Evolutionary conservation across 441 rosid species (phyloP).

Genomic region (Daphne laureola): DNA sequence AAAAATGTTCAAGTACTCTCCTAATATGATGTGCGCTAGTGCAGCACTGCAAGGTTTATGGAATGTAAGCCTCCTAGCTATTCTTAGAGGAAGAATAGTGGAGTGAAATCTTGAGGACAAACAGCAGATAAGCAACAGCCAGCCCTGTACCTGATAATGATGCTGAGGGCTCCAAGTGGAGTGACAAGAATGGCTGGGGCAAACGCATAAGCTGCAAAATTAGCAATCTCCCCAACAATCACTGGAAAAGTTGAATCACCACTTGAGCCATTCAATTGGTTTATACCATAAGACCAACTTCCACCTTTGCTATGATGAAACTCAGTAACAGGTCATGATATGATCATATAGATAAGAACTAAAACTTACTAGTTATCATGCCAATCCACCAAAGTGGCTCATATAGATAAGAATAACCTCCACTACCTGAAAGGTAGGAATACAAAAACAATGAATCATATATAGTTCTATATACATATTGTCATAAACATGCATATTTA

Average conservation of each 20-base stretch:
- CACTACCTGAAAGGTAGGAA: conserved; percentile 38
- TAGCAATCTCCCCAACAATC: conserved; percentile 59
- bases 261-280: too few relatives aligned
- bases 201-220: conserved; percentile 66
- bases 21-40: conserved; percentile 47
- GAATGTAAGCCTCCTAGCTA: conserved; percentile 5
- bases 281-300: too few relatives aligned
- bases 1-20: conserved; percentile 43
- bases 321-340: too few relatives aligned
- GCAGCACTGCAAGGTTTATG: conserved; percentile 35
- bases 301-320: too few relatives aligned
- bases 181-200: conserved; percentile 58
- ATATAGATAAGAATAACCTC: conserved; percentile 56
- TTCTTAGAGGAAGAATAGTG: background rate
- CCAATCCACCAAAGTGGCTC: conserved; percentile 79
- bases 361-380: conserved; percentile 58
- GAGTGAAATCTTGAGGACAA: background rate
- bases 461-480: background rate
- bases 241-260: conserved; percentile 19
- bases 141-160: conserved; percentile 39
- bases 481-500: background rate
- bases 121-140: background rate
- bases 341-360: too few relatives aligned
- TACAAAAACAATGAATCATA: background rate
- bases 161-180: conserved; percentile 58